These are phyloP conservation scores for Alternaria sp. DNA, from an alignment of 2,329 filamentous ascomycete species.

Conservation along the genomic window DNA sequence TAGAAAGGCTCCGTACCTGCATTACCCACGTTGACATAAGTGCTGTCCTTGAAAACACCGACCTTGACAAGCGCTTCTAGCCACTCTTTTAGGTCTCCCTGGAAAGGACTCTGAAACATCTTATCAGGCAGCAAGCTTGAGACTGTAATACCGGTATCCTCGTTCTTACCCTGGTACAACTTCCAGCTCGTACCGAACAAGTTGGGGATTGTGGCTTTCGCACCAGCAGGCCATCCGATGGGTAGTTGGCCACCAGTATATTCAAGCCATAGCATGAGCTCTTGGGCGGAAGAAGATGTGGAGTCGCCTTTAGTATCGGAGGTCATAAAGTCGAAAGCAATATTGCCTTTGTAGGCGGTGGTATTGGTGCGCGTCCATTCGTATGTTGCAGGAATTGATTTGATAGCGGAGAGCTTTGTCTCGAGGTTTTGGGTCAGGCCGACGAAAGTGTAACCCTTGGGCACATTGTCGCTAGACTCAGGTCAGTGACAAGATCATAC, in stretches of 20 bases:
- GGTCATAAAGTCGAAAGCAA: conserved; percentile 58
- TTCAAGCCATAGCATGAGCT: conserved; percentile 58
- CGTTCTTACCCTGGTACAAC: conserved; percentile 55
- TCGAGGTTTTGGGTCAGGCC: conserved; percentile 56
- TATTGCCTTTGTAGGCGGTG: conserved; percentile 56
- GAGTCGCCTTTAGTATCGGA: conserved; percentile 55
- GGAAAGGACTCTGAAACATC: conserved; percentile 52
- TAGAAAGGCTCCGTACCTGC: conserved; percentile 44
- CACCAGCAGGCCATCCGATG: conserved; percentile 51
- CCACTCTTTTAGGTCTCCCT: conserved; percentile 56
- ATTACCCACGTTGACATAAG: conserved; percentile 57
- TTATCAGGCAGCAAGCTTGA: conserved; percentile 50
- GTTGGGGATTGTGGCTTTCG: conserved; percentile 27
- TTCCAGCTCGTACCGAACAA: conserved; percentile 53
- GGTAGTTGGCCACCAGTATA: conserved; percentile 58
- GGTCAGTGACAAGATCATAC: background rate
- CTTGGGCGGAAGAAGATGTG: conserved; percentile 51
- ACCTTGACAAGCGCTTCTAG: conserved; percentile 50
- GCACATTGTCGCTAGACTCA: conserved; percentile 43
- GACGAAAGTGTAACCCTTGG: conserved; percentile 58
- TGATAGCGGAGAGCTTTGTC: conserved; percentile 51
- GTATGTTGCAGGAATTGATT: conserved; percentile 54
- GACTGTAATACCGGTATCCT: conserved; percentile 56
- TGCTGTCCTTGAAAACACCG: conserved; percentile 49
- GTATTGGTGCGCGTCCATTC: conserved; percentile 53